Percentiles rank a stretch among this genome's conserved stretches.
Evolutionary conservation across 176 grass and related monocot species (phyloP).

Genomic region (Paspalum vaginatum): DNA sequence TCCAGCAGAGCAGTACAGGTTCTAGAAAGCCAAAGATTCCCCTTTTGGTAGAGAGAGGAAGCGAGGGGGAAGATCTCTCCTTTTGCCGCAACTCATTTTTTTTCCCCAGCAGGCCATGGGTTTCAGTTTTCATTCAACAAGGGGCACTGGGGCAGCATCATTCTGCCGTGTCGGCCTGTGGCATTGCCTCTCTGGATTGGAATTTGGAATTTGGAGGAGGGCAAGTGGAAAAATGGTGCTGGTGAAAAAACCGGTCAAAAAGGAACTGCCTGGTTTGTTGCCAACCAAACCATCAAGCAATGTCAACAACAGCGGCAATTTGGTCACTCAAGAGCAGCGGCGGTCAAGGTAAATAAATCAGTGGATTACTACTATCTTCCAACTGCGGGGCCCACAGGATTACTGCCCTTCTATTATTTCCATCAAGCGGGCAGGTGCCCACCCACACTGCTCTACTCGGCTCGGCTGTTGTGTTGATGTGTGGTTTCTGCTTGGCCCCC

Average conservation of each 20-base stretch:
- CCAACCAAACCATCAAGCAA: background rate
- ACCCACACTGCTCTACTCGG: background rate
- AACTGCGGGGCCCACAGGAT: background rate
- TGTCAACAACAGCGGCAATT: slow-evolving; percentile 22
- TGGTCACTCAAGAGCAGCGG: background rate
- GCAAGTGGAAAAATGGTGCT: background rate
- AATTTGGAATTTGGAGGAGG: too few species aligned
- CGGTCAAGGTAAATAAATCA: slow-evolving; percentile 8
- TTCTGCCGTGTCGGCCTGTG: slow-evolving; percentile 34
- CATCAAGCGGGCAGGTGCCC: background rate
- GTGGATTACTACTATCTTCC: background rate
- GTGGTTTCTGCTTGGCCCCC: background rate
- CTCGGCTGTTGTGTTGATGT: background rate
- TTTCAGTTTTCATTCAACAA: slow-evolving; percentile 12
- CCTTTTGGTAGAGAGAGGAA: slow-evolving; percentile 45
- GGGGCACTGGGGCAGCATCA: slow-evolving; percentile 44
- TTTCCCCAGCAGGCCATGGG: background rate
- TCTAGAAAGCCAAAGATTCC: slow-evolving; percentile 55
- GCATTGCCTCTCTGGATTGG: slow-evolving; percentile 12
- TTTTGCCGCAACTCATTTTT: background rate
- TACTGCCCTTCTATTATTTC: background rate
- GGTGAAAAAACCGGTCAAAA: background rate
- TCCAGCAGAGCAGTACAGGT: slow-evolving; percentile 56
- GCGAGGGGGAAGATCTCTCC: slow-evolving; percentile 37
- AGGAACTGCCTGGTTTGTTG: slow-evolving; percentile 31